Evolutionary conservation across 106 monocot genomes (phyloP).

Genomic region (Narthecium ossifragum): DNA sequence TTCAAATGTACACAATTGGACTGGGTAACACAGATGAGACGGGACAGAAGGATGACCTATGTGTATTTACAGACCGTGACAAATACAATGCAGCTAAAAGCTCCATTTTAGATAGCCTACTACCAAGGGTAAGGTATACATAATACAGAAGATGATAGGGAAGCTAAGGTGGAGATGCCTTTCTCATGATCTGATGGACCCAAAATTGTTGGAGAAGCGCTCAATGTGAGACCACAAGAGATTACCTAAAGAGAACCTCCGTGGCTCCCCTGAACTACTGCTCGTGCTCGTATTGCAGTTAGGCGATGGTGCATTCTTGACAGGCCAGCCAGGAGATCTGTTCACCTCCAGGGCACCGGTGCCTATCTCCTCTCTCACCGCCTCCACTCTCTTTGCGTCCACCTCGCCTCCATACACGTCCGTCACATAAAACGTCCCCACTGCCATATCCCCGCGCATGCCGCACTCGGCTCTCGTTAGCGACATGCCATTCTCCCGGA

Average conservation of each 20-base stretch:
- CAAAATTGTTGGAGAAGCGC: conserved; percentile 34
- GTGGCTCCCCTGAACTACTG: neutral
- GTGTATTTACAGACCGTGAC: neutral
- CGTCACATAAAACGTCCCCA: conserved; percentile 51
- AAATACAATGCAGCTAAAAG: neutral
- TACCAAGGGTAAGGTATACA: neutral
- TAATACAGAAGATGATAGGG: neutral
- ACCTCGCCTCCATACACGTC: conserved; percentile 25
- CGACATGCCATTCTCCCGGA: conserved; percentile 56
- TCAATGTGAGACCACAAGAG: conserved; percentile 44
- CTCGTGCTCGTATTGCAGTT: too few relatives aligned
- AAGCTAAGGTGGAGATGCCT: too few relatives aligned
- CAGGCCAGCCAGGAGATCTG: neutral
- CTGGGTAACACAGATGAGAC: neutral
- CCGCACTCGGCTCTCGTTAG: conserved; percentile 38
- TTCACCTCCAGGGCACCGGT: conserved; percentile 20
- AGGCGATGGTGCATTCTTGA: neutral
- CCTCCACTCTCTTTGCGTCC: conserved; percentile 22
- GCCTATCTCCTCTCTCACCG: conserved; percentile 19
- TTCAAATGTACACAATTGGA: neutral
- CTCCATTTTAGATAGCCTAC: neutral
- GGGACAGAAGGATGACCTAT: neutral
- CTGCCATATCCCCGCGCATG: conserved; percentile 21
- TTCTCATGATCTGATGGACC: conserved; percentile 18
- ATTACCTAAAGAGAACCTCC: conserved; percentile 32